A percentile compares a stretch with the other conserved stretches of the same genome.
Conservation (phyloP, 2,329 filamentous ascomycete species). For the Penicillium sp. region DNA sequence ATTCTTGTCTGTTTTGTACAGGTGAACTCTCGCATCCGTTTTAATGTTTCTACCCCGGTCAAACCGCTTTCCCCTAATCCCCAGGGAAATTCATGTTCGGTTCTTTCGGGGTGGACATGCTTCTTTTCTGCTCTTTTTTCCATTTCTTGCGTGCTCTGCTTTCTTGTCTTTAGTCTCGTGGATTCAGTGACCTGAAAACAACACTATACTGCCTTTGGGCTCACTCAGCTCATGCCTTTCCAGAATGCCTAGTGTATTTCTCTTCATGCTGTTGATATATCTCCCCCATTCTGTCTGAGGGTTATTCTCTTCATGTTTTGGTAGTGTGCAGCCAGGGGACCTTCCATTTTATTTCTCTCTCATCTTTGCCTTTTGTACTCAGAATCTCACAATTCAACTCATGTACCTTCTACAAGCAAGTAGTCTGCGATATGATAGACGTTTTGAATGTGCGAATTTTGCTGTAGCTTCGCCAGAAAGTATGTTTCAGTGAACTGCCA, state of each 20-base stretch:
- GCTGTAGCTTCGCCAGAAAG: too few species aligned
- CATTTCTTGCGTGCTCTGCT: slow-evolving; percentile 13
- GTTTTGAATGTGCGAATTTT: too few species aligned
- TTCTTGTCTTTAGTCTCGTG: slow-evolving; percentile 10
- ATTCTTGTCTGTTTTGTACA: slow-evolving; percentile 36
- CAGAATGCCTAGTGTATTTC: slow-evolving; percentile 1
- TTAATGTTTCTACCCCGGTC: slow-evolving; percentile 27
- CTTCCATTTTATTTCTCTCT: slow-evolving; percentile 3
- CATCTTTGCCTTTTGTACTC: slow-evolving; percentile 17
- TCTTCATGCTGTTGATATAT: slow-evolving; percentile 8
- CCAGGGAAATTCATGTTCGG: slow-evolving; percentile 10
- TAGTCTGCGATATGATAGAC: too few species aligned
- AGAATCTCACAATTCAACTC: slow-evolving; percentile 23
- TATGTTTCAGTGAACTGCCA: too few species aligned
- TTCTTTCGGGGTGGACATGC: slow-evolving; percentile 16
- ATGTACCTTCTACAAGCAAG: slow-evolving; percentile 23
- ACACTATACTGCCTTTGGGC: slow-evolving; percentile 3
- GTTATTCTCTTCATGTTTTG: slow-evolving; percentile 16
- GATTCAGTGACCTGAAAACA: slow-evolving; percentile 6
- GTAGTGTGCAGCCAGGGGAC: slow-evolving; percentile 19
- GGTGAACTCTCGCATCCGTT: slow-evolving; percentile 32
- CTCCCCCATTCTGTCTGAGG: slow-evolving; percentile 2
- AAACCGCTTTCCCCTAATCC: slow-evolving; percentile 13
- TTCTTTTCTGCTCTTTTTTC: slow-evolving; percentile 9
- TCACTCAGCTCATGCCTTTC: slow-evolving; percentile 3